Base-by-base conservation (phyloP, 2,329 filamentous ascomycete genomes). In the Aspergillaceae sp. region DNA sequence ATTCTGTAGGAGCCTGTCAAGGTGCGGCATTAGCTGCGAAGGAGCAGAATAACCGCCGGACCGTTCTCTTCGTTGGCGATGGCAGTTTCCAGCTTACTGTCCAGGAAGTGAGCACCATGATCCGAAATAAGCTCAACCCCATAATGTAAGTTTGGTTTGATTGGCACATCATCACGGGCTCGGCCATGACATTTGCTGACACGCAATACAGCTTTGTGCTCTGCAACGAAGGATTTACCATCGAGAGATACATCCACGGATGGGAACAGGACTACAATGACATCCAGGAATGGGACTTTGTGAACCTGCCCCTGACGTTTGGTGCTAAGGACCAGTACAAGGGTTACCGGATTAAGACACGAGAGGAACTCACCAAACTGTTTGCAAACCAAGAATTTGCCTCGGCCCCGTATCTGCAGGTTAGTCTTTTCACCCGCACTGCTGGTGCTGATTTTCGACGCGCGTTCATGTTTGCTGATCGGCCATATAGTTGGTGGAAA, bases 201-300 rank as follows among this genome's bases (percentile, higher is more conserved):
- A 29, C 10, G 19, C 19, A 8, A 38, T 10, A 7, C 29, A 66
- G 63, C 51, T 91, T 94, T 63, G 75, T 92, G 51, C 84, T 94
- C 55, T 88, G 86, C 74, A 94, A 94, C 63, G 80, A 90, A 36
- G 89, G 89, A 7, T 94, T 86, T 69, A 92, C 88, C 7, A 92
- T 94, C 63, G 89, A 95, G 69, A 81, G 89, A 29, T 86, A 80
- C 64, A 94, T 94, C 58, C 88, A 94, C 66, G 87, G 87, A 44
- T 84, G 84, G 80, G 74, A 89, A 6, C 86, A 79, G 30, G 64
- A 62, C 28, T 94, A 94, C 72, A 94, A 95, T 61, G 86, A 94
- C 60, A 82, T 94, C 47, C 75, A 78, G 48, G 65, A 72, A 7
- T 94, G 89, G 89, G 74, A 83, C 43, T 86, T 83, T 72, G 80